phyloP scores from a whole-genome alignment of 2,329 filamentous ascomycete species.

The Lasiodiplodia citricola region DNA sequence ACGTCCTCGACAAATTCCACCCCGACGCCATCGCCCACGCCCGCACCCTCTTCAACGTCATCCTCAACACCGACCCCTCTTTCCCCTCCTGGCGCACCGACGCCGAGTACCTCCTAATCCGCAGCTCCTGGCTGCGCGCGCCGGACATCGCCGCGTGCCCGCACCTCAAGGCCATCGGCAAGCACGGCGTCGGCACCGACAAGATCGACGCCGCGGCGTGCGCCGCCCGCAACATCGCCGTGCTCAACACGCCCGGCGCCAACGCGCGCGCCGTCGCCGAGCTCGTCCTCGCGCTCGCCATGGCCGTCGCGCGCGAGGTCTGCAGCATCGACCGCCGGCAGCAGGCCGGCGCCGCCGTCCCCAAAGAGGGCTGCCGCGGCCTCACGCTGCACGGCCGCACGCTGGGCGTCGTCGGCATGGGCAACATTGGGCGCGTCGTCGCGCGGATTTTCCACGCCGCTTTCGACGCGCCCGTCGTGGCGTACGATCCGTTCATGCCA shows the following conservation, averaged over 20 bases:
- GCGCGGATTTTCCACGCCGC: slow-evolving; percentile 34
- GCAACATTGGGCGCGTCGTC: slow-evolving; percentile 37
- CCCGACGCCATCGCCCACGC: slow-evolving; percentile 43
- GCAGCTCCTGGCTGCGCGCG: slow-evolving; percentile 44
- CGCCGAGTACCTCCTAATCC: slow-evolving; percentile 49
- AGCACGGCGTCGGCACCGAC: slow-evolving; percentile 56
- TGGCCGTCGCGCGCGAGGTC: slow-evolving; percentile 37
- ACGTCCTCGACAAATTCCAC: slow-evolving; percentile 49
- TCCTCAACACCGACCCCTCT: slow-evolving; percentile 43
- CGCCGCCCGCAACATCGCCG: slow-evolving; percentile 45
- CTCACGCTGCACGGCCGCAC: slow-evolving; percentile 50
- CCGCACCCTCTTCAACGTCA: slow-evolving; percentile 47
- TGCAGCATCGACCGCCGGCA: slow-evolving; percentile 35
- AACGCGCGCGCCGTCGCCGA: slow-evolving; percentile 53
- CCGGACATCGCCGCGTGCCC: slow-evolving; percentile 46
- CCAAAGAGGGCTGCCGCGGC: slow-evolving; percentile 51
- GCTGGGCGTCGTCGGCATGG: slow-evolving; percentile 55
- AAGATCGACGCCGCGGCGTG: slow-evolving; percentile 53
- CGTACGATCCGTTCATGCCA: slow-evolving; percentile 48
- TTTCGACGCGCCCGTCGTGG: slow-evolving; percentile 50
- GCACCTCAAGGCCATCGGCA: slow-evolving; percentile 51
- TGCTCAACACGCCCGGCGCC: slow-evolving; percentile 56
- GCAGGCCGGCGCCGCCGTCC: slow-evolving; percentile 41
- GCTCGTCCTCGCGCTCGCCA: slow-evolving; percentile 44
- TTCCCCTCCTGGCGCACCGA: slow-evolving; percentile 49